Conservation (phyloP, 441 rosid species). For the Syzygium malaccense region DNA sequence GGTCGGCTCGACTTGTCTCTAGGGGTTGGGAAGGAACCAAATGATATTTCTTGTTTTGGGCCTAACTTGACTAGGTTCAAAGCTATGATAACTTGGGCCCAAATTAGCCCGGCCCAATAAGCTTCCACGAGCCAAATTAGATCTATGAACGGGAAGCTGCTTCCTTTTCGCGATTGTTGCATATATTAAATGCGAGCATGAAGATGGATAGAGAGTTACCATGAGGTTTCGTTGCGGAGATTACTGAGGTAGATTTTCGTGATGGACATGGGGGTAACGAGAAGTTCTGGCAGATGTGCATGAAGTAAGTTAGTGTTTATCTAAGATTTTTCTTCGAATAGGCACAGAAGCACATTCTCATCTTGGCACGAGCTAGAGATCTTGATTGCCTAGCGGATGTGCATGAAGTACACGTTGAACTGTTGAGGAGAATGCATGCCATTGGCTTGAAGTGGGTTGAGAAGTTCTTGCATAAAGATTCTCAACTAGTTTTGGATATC, state of each 20-base stretch:
- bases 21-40: no score
- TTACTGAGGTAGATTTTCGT: neutral
- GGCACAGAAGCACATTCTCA: no score
- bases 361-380: slow-evolving; percentile 1
- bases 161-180: neutral
- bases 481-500: slow-evolving; percentile 66
- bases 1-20: no score
- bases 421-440: slow-evolving; percentile 48
- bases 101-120: neutral
- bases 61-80: neutral
- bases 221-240: neutral
- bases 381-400: slow-evolving; percentile 62
- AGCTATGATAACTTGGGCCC: neutral
- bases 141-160: neutral
- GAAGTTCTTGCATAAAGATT: slow-evolving; percentile 55
- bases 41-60: neutral
- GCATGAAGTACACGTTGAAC: slow-evolving; percentile 42
- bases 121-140: neutral
- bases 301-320: slow-evolving; percentile 19
- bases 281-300: slow-evolving; percentile 24
- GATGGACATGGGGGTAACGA: slow-evolving; percentile 26
- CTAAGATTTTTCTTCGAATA: no score
- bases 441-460: slow-evolving; percentile 67
- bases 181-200: neutral
- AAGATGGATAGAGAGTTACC: no score